phyloP scores from a whole-genome alignment of 306 rosid species.

The Pterocarpus santalinus region DNA sequence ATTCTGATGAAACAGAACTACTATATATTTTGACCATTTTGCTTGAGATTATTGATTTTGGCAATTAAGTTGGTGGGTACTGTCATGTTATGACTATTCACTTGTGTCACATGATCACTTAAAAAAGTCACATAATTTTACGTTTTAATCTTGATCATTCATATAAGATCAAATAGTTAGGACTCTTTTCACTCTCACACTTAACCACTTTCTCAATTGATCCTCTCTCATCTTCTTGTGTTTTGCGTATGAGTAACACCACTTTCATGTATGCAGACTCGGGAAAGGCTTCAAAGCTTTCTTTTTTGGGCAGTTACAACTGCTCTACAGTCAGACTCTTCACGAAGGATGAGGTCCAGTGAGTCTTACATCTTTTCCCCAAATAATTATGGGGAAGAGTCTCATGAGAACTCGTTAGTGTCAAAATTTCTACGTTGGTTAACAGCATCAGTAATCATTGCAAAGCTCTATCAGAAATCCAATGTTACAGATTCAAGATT shows the following conservation, averaged over 20 bases:
- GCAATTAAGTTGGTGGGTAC: slow-evolving; percentile 1
- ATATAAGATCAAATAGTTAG: too few relatives aligned
- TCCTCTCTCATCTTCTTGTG: not conserved
- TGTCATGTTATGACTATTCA: not conserved
- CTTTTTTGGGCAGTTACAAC: slow-evolving; percentile 74
- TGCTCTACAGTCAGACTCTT: slow-evolving; percentile 65
- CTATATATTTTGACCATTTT: not conserved
- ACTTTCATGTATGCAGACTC: slow-evolving; percentile 56
- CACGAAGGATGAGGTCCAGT: slow-evolving; percentile 46
- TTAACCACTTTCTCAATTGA: too few relatives aligned
- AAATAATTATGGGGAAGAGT: slow-evolving; percentile 49
- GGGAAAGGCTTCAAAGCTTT: slow-evolving; percentile 70
- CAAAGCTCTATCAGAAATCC: slow-evolving; percentile 60
- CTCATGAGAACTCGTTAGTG: slow-evolving; percentile 55
- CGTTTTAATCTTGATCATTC: too few relatives aligned
- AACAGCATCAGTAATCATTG: slow-evolving; percentile 74
- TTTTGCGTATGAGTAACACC: slow-evolving; percentile 29
- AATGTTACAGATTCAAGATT: slow-evolving; percentile 44
- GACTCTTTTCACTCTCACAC: too few relatives aligned
- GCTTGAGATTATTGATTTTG: slow-evolving; percentile 7
- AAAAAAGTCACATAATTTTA: too few relatives aligned
- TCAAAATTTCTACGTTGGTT: slow-evolving; percentile 80
- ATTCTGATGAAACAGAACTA: not conserved
- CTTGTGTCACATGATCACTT: too few relatives aligned
- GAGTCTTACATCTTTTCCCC: slow-evolving; percentile 47